Conservation (phyloP, 257 asterid species). For the Primulina eburnea region DNA sequence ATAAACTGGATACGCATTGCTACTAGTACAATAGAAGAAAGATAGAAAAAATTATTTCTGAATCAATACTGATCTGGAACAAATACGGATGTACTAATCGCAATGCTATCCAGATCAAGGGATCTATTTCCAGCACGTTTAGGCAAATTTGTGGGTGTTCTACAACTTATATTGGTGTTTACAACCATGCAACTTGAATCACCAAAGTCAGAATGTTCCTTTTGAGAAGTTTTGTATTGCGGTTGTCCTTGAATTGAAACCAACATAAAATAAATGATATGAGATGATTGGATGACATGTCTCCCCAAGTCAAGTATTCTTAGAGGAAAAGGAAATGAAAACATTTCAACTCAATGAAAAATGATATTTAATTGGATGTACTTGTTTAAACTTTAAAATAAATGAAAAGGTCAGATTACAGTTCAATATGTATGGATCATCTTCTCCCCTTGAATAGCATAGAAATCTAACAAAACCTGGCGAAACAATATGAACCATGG, state of each 20-base stretch:
- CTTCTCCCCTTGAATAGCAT: constrained; percentile 16
- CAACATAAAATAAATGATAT: constrained; percentile 7
- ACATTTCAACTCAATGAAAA: constrained; percentile 14
- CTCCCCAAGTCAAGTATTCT: background rate
- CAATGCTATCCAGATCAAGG: constrained; percentile 20
- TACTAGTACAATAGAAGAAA: background rate
- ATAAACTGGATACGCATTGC: background rate
- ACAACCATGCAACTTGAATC: constrained; percentile 31
- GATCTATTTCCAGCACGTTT: constrained; percentile 68
- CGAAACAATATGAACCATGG: too few relatives aligned
- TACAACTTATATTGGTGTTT: constrained; percentile 28
- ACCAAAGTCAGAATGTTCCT: constrained; percentile 29
- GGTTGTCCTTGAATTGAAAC: constrained; percentile 37
- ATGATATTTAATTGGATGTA: constrained; percentile 12
- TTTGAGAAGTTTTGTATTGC: constrained; percentile 33
- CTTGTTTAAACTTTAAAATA: constrained; percentile 9
- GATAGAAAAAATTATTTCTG: background rate
- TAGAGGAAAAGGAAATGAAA: background rate
- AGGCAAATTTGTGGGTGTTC: constrained; percentile 39
- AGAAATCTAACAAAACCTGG: constrained; percentile 2
- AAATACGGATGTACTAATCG: background rate
- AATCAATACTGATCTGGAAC: constrained; percentile 13
- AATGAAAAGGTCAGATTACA: constrained; percentile 12
- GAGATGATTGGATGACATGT: constrained; percentile 17
- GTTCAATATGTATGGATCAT: constrained; percentile 10